Conservation (phyloP, 1,139 yeast species). For the Protomyces pachydermus region DNA sequence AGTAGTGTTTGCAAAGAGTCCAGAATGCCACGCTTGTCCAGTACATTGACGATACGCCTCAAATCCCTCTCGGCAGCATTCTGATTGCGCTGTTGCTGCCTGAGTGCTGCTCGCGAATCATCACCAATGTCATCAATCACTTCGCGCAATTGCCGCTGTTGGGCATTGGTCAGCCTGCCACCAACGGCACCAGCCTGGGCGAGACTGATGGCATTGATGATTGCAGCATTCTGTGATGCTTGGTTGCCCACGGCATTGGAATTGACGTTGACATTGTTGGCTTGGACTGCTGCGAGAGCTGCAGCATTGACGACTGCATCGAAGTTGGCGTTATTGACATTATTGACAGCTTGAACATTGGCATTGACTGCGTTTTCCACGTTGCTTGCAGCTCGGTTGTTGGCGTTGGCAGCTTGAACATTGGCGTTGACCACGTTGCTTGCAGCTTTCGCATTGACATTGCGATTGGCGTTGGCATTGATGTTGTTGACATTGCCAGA, state of each 20-base stretch:
- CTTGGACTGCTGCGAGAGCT: neutral
- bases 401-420: neutral
- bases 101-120: neutral
- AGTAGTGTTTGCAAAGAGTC: neutral
- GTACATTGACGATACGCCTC: neutral
- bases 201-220: neutral
- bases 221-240: neutral
- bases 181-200: neutral
- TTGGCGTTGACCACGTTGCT: neutral
- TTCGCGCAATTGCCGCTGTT: neutral
- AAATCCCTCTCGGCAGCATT: neutral
- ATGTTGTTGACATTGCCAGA: neutral
- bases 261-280: neutral
- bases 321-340: neutral
- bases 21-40: neutral
- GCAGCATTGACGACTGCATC: neutral
- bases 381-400: neutral
- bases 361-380: neutral
- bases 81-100: neutral
- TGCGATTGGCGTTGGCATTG: neutral
- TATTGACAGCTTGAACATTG: neutral
- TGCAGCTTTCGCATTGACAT: neutral
- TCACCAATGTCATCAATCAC: neutral
- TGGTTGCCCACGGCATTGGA: neutral
- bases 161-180: neutral